phyloP scores from a whole-genome alignment of 2,329 filamentous ascomycete genomes.

The Trichophyton schoenleinii region DNA sequence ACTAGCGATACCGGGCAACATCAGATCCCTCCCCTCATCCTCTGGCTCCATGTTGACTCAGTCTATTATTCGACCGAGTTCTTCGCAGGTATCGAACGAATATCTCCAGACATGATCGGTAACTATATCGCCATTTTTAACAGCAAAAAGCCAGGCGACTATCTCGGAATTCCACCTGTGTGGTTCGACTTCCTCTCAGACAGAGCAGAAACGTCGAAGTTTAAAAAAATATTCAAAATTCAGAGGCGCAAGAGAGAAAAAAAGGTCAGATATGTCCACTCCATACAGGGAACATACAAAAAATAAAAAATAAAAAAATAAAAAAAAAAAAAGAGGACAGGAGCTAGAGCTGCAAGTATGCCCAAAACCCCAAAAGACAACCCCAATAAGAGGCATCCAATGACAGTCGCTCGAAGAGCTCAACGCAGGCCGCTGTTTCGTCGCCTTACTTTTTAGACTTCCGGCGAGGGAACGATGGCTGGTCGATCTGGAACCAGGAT shows the following conservation, averaged over 20 bases:
- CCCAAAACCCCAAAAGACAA: constrained; percentile 12
- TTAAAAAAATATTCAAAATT: not conserved
- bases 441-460: constrained; percentile 23
- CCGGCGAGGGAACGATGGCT: constrained; percentile 6
- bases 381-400: constrained; percentile 25
- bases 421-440: constrained; percentile 9
- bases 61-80: not conserved
- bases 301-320: not conserved
- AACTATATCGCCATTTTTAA: not conserved
- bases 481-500: constrained; percentile 11
- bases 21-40: not conserved
- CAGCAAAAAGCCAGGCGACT: not conserved
- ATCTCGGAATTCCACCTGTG: not conserved
- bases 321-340: not conserved
- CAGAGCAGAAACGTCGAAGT: not conserved
- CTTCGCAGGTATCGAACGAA: not conserved
- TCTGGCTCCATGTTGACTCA: not conserved
- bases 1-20: not conserved
- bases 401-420: constrained; percentile 18
- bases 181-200: not conserved
- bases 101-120: not conserved
- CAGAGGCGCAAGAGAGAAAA: not conserved
- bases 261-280: not conserved
- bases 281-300: not conserved
- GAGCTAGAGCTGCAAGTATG: constrained; percentile 13